Conservation (phyloP, 1,139 yeast genomes). For the Candida pseudocylindracea region DNA sequence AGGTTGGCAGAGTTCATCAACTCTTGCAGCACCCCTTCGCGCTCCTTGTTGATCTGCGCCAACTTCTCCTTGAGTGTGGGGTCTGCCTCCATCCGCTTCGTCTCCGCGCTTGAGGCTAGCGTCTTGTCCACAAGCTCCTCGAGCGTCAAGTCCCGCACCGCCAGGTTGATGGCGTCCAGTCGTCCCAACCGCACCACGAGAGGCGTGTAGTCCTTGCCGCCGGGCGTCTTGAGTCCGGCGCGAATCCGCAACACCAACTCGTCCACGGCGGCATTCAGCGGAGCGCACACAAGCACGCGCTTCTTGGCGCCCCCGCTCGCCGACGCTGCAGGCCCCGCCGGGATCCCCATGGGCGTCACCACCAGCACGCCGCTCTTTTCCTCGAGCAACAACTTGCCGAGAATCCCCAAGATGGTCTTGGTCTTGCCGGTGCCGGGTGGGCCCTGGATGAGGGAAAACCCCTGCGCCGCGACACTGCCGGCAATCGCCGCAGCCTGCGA, state of each 20-base stretch:
- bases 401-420: conserved; percentile 80
- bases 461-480: conserved; percentile 42
- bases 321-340: background rate
- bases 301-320: background rate
- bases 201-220: conserved; percentile 40
- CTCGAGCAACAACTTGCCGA: conserved; percentile 43
- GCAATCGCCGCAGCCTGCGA: conserved; percentile 85
- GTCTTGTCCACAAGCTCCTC: conserved; percentile 64
- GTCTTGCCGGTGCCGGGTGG: conserved; percentile 99
- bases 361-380: conserved; percentile 1
- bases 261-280: conserved; percentile 98
- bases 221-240: conserved; percentile 37
- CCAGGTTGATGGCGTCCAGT: conserved; percentile 67
- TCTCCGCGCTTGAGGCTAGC: conserved; percentile 3
- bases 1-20: conserved; percentile 12
- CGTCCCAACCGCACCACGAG: conserved; percentile 78
- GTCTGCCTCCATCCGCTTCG: conserved; percentile 22
- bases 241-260: conserved; percentile 78
- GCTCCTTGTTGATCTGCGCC: conserved; percentile 11
- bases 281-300: conserved; percentile 72
- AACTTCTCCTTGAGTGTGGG: conserved; percentile 24
- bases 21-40: conserved; percentile 7
- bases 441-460: conserved; percentile 87
- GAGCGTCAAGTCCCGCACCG: conserved; percentile 64
- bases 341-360: conserved; percentile 3